Conservation (phyloP, 2,329 filamentous ascomycete species). For the Zymoseptoria ardabiliae region DNA sequence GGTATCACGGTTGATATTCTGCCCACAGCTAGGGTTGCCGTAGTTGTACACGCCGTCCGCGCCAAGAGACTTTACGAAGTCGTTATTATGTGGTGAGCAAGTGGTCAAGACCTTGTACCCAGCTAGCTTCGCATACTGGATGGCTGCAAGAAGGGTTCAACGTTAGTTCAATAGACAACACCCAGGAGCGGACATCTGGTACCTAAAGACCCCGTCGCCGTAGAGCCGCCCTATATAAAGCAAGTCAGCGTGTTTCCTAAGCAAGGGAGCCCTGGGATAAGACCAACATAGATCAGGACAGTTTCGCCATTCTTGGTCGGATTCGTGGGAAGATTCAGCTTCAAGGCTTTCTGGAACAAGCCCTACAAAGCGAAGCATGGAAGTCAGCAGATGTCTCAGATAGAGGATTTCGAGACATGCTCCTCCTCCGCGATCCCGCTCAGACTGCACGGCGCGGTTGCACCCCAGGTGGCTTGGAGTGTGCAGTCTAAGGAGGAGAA, state of each 20-base stretch:
- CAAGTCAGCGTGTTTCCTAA: neutral
- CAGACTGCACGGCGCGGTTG: too few relatives aligned
- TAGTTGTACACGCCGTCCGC: slow-evolving; percentile 46
- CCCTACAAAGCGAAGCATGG: too few relatives aligned
- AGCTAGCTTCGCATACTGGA: slow-evolving; percentile 43
- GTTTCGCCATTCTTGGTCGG: slow-evolving; percentile 22
- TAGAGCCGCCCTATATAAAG: slow-evolving; percentile 32
- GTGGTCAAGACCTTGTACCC: slow-evolving; percentile 37
- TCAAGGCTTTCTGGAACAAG: slow-evolving; percentile 37
- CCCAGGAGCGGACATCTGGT: too few relatives aligned
- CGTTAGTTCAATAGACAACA: too few relatives aligned
- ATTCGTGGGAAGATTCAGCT: slow-evolving; percentile 42
- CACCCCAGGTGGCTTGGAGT: too few relatives aligned
- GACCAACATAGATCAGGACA: slow-evolving; percentile 42
- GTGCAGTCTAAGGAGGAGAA: too few relatives aligned
- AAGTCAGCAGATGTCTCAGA: too few relatives aligned
- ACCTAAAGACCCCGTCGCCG: slow-evolving; percentile 41
- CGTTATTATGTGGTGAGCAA: slow-evolving; percentile 42
- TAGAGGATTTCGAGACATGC: too few relatives aligned
- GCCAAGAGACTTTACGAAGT: slow-evolving; percentile 40
- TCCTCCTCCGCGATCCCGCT: too few relatives aligned
- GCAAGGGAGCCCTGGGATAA: neutral
- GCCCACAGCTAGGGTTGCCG: slow-evolving; percentile 34
- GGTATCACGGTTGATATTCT: slow-evolving; percentile 35
- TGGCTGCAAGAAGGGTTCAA: slow-evolving; percentile 22